Percentiles rank a stretch among this genome's conserved stretches.
Evolutionary conservation across 108 stramenopile genomes (phyloP).

Genomic region (Skeletonema grethae): DNA sequence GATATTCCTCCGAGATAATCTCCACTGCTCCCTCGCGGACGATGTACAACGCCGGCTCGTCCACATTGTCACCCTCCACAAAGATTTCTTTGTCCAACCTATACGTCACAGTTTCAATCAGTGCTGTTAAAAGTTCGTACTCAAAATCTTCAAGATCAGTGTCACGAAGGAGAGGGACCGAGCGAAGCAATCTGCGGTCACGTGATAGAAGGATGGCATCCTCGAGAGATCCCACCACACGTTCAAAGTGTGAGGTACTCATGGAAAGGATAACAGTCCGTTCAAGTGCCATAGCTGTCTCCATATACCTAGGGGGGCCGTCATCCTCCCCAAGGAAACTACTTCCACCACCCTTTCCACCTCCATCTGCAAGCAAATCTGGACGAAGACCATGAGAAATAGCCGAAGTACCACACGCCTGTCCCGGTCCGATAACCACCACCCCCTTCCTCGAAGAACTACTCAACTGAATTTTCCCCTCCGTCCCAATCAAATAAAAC

Average conservation of each 20-base stretch:
- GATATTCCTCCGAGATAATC: conserved; percentile 31
- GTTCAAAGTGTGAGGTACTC: conserved; percentile 29
- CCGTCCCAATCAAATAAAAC: conserved; percentile 63
- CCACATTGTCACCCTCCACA: conserved; percentile 42
- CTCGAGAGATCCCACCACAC: conserved; percentile 41
- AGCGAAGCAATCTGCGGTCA: conserved; percentile 33
- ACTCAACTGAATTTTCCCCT: conserved; percentile 53
- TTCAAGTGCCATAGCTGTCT: conserved; percentile 32
- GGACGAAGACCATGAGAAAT: conserved; percentile 17
- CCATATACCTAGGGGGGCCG: conserved; percentile 7
- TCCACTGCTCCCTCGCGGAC: conserved; percentile 39
- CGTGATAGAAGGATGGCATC: conserved; percentile 45
- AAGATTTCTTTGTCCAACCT: conserved; percentile 40
- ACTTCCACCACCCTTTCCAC: neutral
- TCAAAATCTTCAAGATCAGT: conserved; percentile 47
- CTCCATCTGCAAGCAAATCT: neutral
- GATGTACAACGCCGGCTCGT: conserved; percentile 45
- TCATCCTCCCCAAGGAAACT: neutral
- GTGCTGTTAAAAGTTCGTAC: conserved; percentile 40
- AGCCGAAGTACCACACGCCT: conserved; percentile 45
- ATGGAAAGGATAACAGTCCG: conserved; percentile 44
- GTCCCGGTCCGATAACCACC: conserved; percentile 33
- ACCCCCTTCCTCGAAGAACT: conserved; percentile 24
- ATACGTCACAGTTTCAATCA: conserved; percentile 27
- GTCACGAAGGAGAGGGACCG: conserved; percentile 41